Percentiles rank a stretch among this genome's conserved stretches.
phyloP scores from a whole-genome alignment of 139 green algal genomes.

The Edaphochlamys debaryana region DNA sequence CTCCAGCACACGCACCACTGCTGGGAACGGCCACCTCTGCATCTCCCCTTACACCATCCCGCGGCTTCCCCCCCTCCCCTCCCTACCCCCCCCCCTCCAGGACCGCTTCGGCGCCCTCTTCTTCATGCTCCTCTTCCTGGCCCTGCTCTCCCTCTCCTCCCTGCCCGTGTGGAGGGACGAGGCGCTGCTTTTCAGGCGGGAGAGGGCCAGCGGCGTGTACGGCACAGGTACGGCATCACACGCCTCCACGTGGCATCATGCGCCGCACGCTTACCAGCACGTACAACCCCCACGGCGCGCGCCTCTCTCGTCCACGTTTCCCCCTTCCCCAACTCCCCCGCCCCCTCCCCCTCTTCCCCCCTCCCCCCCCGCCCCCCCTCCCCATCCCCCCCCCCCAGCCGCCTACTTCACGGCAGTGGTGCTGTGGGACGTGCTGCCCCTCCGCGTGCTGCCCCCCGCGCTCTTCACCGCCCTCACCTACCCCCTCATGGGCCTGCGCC shows the following conservation, averaged over 20 bases:
- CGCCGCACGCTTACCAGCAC: no score
- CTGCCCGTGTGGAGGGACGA: slow-evolving; percentile 76
- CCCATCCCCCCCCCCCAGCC: slow-evolving; percentile 1
- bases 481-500: slow-evolving; percentile 72
- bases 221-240: slow-evolving; percentile 43
- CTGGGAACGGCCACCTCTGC: no score
- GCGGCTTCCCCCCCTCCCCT: no score
- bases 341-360: no score
- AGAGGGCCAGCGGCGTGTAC: slow-evolving; percentile 73
- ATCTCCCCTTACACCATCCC: no score
- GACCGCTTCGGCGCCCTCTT: slow-evolving; percentile 74
- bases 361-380: background rate
- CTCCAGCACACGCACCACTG: no score
- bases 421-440: slow-evolving; percentile 76
- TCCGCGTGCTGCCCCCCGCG: slow-evolving; percentile 74
- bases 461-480: slow-evolving; percentile 70
- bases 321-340: background rate
- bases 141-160: slow-evolving; percentile 68
- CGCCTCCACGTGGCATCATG: no score
- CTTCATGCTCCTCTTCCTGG: slow-evolving; percentile 77
- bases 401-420: slow-evolving; percentile 75
- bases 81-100: slow-evolving; percentile 40
- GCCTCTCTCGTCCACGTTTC: background rate
- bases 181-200: slow-evolving; percentile 77
- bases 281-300: background rate